Conservation (phyloP, 2,329 filamentous ascomycete species). For the Ceratocystis papillata region DNA sequence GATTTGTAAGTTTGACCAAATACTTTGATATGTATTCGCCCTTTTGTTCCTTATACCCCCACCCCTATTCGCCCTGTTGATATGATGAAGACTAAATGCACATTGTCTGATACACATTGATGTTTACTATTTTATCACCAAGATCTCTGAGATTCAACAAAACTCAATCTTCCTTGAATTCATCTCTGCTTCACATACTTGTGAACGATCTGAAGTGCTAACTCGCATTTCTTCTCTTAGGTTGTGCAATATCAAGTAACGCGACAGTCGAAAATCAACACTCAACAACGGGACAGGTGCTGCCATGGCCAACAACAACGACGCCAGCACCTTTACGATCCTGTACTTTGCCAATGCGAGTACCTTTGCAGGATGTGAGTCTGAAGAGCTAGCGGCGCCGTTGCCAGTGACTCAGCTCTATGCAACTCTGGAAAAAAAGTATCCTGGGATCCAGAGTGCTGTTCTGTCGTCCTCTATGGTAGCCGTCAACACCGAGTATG, state of each 20-base stretch:
- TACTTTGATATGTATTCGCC: not conserved
- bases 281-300: no score
- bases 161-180: not conserved
- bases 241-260: not conserved
- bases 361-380: constrained; percentile 57
- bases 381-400: constrained; percentile 56
- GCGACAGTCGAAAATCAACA: not conserved
- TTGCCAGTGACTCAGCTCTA: constrained; percentile 54
- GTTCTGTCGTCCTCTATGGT: constrained; percentile 64
- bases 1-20: constrained; percentile 31
- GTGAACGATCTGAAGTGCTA: not conserved
- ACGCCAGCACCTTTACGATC: constrained; percentile 47
- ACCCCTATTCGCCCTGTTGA: constrained; percentile 27
- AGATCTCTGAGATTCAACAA: constrained; percentile 53
- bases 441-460: constrained; percentile 57
- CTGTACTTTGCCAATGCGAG: constrained; percentile 72
- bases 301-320: not conserved
- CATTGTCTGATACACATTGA: constrained; percentile 49
- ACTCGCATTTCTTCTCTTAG: not conserved
- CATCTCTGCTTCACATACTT: not conserved
- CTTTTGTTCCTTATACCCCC: not conserved
- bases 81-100: constrained; percentile 45
- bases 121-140: constrained; percentile 53
- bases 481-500: constrained; percentile 71
- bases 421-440: constrained; percentile 53